Percentiles rank a stretch among this genome's conserved stretches.
These are phyloP conservation scores for Vigna unguiculata DNA, from an alignment of 306 rosid genomes.

Conservation along the genomic window DNA sequence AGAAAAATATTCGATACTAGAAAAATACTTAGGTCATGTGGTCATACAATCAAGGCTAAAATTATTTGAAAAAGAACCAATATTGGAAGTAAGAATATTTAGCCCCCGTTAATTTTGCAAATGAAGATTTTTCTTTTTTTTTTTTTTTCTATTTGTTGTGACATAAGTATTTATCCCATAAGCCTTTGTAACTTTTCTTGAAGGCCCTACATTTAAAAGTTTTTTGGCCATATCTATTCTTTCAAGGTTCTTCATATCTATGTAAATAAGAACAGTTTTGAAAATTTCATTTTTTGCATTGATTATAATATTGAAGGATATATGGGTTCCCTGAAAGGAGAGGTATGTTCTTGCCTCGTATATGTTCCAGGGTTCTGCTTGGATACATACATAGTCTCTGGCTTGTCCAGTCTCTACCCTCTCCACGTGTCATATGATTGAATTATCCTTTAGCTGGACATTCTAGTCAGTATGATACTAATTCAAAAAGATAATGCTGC, in stretches of 20 bases:
- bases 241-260: background rate
- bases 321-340: background rate
- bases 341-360: background rate
- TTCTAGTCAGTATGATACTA: background rate
- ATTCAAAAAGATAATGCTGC: background rate
- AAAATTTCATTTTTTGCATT: background rate
- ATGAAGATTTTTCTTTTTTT: background rate
- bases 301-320: constrained; percentile 30
- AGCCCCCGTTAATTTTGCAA: background rate
- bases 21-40: constrained; percentile 10
- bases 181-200: background rate
- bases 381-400: background rate
- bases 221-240: background rate
- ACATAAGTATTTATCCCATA: background rate
- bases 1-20: background rate
- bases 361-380: constrained; percentile 3
- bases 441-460: constrained; percentile 11
- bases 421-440: background rate
- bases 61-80: background rate
- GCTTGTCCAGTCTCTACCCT: constrained; percentile 15
- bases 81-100: constrained; percentile 7
- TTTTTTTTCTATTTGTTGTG: constrained; percentile 1
- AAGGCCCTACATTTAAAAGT: background rate
- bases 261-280: background rate
- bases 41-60: background rate